phyloP scores from a whole-genome alignment of 352 stramenopile species.

The Phytophthora rubi region DNA sequence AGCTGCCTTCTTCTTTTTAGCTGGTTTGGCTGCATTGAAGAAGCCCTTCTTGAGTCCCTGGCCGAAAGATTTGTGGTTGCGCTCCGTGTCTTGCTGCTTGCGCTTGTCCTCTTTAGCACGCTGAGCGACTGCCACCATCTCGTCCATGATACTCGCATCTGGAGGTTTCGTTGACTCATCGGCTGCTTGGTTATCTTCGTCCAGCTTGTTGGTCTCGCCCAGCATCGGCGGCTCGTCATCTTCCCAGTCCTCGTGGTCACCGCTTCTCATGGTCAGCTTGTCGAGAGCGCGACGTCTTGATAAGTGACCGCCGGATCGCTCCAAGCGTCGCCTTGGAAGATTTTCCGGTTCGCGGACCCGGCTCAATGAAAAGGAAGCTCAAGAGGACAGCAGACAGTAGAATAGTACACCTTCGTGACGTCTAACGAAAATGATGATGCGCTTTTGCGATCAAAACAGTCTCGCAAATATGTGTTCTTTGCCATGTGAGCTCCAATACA shows the following conservation, averaged over 20 bases:
- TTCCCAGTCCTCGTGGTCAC: constrained; percentile 24
- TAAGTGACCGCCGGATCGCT: constrained; percentile 12
- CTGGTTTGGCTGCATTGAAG: constrained; percentile 43
- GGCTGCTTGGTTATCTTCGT: constrained; percentile 41
- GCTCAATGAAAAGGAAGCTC: too few species aligned
- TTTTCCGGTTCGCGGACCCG: too few species aligned
- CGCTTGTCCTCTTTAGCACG: constrained; percentile 60
- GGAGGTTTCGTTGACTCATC: constrained; percentile 10
- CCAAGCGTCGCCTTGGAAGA: constrained; percentile 19
- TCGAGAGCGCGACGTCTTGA: constrained; percentile 2
- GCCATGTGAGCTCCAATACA: too few species aligned
- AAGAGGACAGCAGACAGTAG: too few species aligned
- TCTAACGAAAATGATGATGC: too few species aligned
- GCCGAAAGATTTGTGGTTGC: constrained; percentile 59
- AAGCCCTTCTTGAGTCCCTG: constrained; percentile 79
- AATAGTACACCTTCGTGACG: too few species aligned
- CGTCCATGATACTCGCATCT: constrained; percentile 71
- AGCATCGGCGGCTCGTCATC: constrained; percentile 64
- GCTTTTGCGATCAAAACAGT: too few species aligned
- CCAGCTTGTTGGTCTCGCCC: constrained; percentile 23
- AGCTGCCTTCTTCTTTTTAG: constrained; percentile 13
- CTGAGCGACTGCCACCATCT: constrained; percentile 69
- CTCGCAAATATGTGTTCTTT: too few species aligned
- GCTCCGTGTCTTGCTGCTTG: constrained; percentile 49
- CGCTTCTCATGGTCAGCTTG: constrained; percentile 20